Evolutionary conservation across 1,139 yeast genomes (phyloP).

Genomic region (Kurtzmaniella quercitrusa): DNA sequence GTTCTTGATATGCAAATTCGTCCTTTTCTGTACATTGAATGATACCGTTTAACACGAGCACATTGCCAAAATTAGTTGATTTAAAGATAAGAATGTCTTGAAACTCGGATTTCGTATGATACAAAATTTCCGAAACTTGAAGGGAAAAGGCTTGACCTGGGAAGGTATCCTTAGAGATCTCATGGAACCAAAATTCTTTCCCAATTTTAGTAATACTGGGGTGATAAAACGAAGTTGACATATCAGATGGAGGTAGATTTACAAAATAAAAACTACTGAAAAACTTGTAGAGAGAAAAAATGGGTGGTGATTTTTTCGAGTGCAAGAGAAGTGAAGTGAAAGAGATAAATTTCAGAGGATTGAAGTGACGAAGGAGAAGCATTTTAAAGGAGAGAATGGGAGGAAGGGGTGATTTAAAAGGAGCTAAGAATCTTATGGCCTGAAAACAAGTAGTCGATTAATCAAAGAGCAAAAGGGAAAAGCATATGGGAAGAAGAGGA

Average conservation of each 20-base stretch:
- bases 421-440: too few species aligned
- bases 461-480: too few species aligned
- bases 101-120: conserved; percentile 32
- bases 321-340: too few species aligned
- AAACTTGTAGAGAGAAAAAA: not conserved
- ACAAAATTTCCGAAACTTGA: conserved; percentile 28
- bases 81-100: conserved; percentile 65
- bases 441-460: too few species aligned
- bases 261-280: not conserved
- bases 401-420: too few species aligned
- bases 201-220: conserved; percentile 22
- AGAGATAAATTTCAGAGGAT: too few species aligned
- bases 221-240: conserved; percentile 18
- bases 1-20: conserved; percentile 87
- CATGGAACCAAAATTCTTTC: conserved; percentile 39
- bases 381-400: too few species aligned
- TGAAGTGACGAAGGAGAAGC: too few species aligned
- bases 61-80: conserved; percentile 75
- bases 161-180: conserved; percentile 29
- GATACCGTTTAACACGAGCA: conserved; percentile 79
- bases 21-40: conserved; percentile 88
- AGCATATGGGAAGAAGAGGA: too few species aligned
- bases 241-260: not conserved
- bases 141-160: conserved; percentile 46
- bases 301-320: not conserved